Base-by-base conservation (phyloP, 2,329 filamentous ascomycete genomes). In the Cladosporium sp. region DNA sequence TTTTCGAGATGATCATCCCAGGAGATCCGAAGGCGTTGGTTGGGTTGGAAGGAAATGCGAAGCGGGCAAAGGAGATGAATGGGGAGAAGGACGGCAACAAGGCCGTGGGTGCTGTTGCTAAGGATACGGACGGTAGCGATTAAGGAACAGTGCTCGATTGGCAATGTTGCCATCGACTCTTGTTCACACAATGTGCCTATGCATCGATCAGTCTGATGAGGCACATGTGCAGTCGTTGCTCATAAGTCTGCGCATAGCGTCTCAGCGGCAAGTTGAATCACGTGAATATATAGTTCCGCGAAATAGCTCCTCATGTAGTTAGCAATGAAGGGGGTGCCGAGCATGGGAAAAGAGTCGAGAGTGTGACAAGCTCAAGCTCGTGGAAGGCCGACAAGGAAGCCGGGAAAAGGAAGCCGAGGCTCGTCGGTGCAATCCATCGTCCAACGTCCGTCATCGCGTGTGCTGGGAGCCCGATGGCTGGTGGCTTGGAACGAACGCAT, bases 1-100 rank as follows among this genome's bases (percentile, higher is more conserved):
- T 80, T 1, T 86, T 86, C 70, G 82, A 86, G 51, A 86, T 86
- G 84, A 69, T 68, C 5, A 69, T 73, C 28, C 72, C 72, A 1
- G 72, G 72, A 6, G 70, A 73, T 66, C 65, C 67, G 49, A 67
- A 69, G 60, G 52, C 67, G 59, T 58, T 71, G 52, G 66, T 68
- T 8, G 72, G 69, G 11, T 58, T 73, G 51, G 72, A 73, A 55
- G 71, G 72, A 8, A 72, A 67, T 56, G 62, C 65, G 12, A 55
- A 55, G 40, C 17, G 22, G 52, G 52, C 40, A n/a, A 55, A 25
- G 52, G 52, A 55, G 14, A 45, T 55, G 7, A 6, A 20, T 20
- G 52, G n/a, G n/a, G n/a, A n/a, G n/a, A n/a, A n/a, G n/a, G n/a
- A n/a, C n/a, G n/a, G n/a, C n/a, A n/a, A n/a, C n/a, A n/a, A n/a